Conservation (phyloP, 2,329 filamentous ascomycete genomes). For the Cladosporium sp. region DNA sequence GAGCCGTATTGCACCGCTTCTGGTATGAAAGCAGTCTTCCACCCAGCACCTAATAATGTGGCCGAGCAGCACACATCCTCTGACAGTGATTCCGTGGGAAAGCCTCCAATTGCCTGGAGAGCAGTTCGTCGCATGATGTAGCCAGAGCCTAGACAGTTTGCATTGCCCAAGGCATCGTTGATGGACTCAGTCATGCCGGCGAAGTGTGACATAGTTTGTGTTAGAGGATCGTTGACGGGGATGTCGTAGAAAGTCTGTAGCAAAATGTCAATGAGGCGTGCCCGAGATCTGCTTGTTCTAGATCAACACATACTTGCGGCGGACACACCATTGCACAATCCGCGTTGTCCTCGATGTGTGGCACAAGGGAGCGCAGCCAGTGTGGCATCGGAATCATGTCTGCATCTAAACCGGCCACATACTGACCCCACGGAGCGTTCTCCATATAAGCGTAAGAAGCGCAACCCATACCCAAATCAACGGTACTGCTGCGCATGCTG, state of each 20-base stretch:
- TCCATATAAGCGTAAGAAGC: slow-evolving; percentile 3
- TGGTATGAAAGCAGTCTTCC: slow-evolving; percentile 62
- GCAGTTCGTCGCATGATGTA: slow-evolving; percentile 61
- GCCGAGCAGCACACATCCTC: slow-evolving; percentile 63
- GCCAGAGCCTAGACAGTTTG: slow-evolving; percentile 66
- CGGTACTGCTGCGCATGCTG: slow-evolving; percentile 52
- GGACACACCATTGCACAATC: slow-evolving; percentile 16
- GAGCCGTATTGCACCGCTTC: slow-evolving; percentile 62
- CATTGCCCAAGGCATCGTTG: slow-evolving; percentile 51
- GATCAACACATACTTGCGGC: slow-evolving; percentile 1
- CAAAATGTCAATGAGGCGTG: slow-evolving; percentile 51
- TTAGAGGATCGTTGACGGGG: slow-evolving; percentile 58
- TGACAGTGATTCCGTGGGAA: slow-evolving; percentile 59
- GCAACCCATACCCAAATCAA: slow-evolving; percentile 45
- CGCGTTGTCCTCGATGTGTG: slow-evolving; percentile 47
- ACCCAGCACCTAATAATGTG: slow-evolving; percentile 60
- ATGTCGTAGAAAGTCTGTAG: slow-evolving; percentile 67
- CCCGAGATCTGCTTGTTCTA: background rate
- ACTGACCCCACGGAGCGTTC: slow-evolving; percentile 29
- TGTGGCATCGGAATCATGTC: slow-evolving; percentile 66
- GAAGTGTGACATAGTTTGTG: slow-evolving; percentile 60
- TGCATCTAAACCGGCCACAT: slow-evolving; percentile 65
- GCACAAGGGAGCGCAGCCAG: slow-evolving; percentile 61
- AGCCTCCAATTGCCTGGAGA: slow-evolving; percentile 62
- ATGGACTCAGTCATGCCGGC: slow-evolving; percentile 54